Conservation (phyloP, 306 rosid genomes). For the Quercus dentata region DNA sequence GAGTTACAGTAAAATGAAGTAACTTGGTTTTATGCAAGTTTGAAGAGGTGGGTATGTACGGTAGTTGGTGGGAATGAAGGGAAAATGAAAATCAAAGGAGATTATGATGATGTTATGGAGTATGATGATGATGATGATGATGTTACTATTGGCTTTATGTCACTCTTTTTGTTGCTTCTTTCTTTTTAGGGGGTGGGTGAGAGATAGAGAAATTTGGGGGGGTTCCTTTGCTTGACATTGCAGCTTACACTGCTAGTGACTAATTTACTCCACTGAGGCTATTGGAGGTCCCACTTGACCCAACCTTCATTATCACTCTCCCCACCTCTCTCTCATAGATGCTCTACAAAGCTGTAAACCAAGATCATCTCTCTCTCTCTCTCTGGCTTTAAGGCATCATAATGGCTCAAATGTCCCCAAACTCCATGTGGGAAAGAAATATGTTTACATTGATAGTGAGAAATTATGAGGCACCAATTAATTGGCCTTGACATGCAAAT, state of each 20-base stretch:
- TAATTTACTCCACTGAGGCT: constrained; percentile 39
- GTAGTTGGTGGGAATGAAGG: constrained; percentile 47
- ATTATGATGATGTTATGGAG: constrained; percentile 15
- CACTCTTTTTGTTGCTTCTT: constrained; percentile 17
- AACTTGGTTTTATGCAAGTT: constrained; percentile 19
- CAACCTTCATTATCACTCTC: constrained; percentile 32
- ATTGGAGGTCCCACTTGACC: constrained; percentile 50
- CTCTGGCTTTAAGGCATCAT: neutral
- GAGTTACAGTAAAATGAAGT: constrained; percentile 26
- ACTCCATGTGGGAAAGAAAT: neutral
- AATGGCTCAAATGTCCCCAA: neutral
- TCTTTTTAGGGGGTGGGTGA: constrained; percentile 40
- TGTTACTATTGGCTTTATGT: constrained; percentile 29
- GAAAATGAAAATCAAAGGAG: constrained; percentile 33
- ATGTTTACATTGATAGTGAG: neutral
- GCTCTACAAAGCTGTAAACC: constrained; percentile 9
- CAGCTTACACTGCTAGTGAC: constrained; percentile 55
- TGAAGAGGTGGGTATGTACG: constrained; percentile 23
- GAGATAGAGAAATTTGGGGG: constrained; percentile 27
- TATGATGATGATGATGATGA: constrained; percentile 5
- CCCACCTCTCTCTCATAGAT: neutral
- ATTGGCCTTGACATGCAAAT: neutral
- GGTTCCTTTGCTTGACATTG: constrained; percentile 54
- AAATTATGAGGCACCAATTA: neutral
- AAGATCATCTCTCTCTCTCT: neutral